Base-by-base conservation (phyloP, 306 rosid genomes). In the Fagus crenata region DNA sequence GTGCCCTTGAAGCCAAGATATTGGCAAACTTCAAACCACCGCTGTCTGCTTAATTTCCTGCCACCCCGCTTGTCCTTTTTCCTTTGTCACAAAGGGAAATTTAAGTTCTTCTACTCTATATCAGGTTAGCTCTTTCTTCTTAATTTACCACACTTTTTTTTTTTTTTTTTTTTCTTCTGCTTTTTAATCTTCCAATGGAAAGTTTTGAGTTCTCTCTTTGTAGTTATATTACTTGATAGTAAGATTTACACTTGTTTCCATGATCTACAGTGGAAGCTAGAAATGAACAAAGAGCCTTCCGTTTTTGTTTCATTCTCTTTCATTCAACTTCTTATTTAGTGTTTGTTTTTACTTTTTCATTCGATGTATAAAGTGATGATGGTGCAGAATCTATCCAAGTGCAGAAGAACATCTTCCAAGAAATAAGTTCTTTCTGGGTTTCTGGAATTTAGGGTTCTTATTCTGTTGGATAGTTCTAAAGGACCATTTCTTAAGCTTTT, bases 1-100 rank as follows among this genome's bases (percentile, higher is more conserved):
- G 96, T 92, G 93, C 97, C 97, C 87, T 88, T 92, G 82, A 95
- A 95, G 97, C 89, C 81, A 92, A 84, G 92, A 35, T 79, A 84
- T 69, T 75, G 83, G 71, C 72, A 72, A 84, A 81, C 83, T 86
- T 75, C 64, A 41, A 78, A 33, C 63, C 53, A 42, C 78, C 70
- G 60, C 77, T 85, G 75, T 83, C 85, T 87, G 78, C 84, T 71
- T 46, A 9, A 7, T 75, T 76, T 75, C 64, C 75, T 80, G 73
- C 61, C 63, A 49, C 1, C 63, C 53, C 68, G 85, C 81, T 85
- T 81, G 86, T 85, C 86, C 73, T 36, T 75, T 84, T 85, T 84
- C 82, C 81, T 76, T 85, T 86, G 84, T 84, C 80, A 41, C 68
- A 4, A 67, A 78, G 84, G 64, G 28, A 55, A 36, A 12, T 9